These are phyloP conservation scores for Fragaria iinumae DNA, from an alignment of 306 rosid species.

Conservation along the genomic window DNA sequence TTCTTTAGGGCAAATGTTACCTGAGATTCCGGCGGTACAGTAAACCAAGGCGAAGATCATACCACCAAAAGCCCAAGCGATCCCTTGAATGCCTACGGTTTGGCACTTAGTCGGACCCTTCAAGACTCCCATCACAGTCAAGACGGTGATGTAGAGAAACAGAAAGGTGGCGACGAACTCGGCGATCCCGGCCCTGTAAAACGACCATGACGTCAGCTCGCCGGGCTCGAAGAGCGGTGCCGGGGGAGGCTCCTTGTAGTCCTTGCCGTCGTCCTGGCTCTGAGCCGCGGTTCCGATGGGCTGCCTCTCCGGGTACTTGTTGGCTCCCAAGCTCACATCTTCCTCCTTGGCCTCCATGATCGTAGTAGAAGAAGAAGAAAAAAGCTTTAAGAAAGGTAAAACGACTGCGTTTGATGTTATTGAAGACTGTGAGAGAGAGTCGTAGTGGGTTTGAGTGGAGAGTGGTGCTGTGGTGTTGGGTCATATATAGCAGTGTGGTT, in stretches of 20 bases:
- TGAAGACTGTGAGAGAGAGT: neutral
- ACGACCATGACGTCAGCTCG: conserved; percentile 82
- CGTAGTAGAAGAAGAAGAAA: neutral
- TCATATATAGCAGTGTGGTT: neutral
- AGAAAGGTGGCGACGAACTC: conserved; percentile 59
- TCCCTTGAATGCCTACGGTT: conserved; percentile 63
- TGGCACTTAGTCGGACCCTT: conserved; percentile 30
- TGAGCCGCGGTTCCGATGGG: conserved; percentile 70
- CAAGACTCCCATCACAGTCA: conserved; percentile 54
- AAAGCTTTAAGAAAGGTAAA: neutral
- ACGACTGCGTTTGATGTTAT: neutral
- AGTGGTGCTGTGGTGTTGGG: neutral
- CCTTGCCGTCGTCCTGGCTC: conserved; percentile 61
- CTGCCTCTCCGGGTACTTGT: conserved; percentile 88
- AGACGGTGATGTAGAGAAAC: conserved; percentile 49
- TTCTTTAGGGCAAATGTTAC: conserved; percentile 18
- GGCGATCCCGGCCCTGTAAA: conserved; percentile 56
- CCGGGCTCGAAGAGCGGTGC: conserved; percentile 72
- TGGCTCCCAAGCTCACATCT: conserved; percentile 80
- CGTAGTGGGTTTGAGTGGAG: neutral
- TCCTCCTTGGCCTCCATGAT: conserved; percentile 83
- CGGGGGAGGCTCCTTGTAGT: conserved; percentile 68
- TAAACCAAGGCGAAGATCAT: conserved; percentile 92
- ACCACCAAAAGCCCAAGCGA: conserved; percentile 93
- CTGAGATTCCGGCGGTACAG: conserved; percentile 95